These are phyloP conservation scores for Carex scoparia DNA, from an alignment of 176 grass and related monocot genomes.

Conservation along the genomic window DNA sequence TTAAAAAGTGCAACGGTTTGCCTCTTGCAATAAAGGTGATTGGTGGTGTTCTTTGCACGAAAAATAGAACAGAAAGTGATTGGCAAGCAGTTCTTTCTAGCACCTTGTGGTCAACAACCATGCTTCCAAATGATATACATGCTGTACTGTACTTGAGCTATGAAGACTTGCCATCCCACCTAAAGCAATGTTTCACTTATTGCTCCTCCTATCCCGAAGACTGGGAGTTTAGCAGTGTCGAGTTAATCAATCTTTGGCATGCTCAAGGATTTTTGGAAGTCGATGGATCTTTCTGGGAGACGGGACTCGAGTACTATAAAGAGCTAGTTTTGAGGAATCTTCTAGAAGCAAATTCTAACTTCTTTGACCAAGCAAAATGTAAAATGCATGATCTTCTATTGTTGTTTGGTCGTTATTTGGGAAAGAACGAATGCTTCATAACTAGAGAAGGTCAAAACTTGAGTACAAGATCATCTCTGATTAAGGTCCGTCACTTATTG, in stretches of 20 bases:
- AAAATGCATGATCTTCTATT: constrained; percentile 50
- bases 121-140: constrained; percentile 38
- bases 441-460: constrained; percentile 20
- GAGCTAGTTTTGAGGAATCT: constrained; percentile 40
- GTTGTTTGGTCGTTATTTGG: constrained; percentile 34
- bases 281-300: constrained; percentile 26
- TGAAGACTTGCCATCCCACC: constrained; percentile 39
- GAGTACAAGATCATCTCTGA: background rate
- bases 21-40: constrained; percentile 36
- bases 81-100: constrained; percentile 37
- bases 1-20: constrained; percentile 34
- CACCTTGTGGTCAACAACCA: constrained; percentile 27
- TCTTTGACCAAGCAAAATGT: constrained; percentile 21
- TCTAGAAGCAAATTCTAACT: constrained; percentile 14
- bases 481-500: constrained; percentile 28
- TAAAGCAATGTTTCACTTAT: constrained; percentile 47
- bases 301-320: constrained; percentile 35
- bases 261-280: constrained; percentile 37
- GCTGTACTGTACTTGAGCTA: constrained; percentile 43
- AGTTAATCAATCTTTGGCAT: constrained; percentile 33
- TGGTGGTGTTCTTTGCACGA: constrained; percentile 40
- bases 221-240: constrained; percentile 3
- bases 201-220: constrained; percentile 42
- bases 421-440: constrained; percentile 26
- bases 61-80: constrained; percentile 21